These are phyloP conservation scores for Lotus japonicus DNA, from an alignment of 306 rosid genomes.

Conservation along the genomic window DNA sequence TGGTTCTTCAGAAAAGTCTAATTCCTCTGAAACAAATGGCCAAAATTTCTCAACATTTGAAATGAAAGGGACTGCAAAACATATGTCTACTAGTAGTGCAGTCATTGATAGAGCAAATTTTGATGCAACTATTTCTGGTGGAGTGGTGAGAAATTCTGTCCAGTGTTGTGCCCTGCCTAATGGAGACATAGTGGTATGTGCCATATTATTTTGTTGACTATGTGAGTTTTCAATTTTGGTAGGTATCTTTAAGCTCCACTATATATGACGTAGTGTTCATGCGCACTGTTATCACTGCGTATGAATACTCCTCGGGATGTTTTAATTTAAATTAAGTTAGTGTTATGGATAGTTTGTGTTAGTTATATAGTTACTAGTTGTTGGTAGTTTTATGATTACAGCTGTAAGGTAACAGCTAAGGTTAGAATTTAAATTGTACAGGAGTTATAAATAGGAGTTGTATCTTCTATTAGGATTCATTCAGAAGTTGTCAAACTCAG, in stretches of 20 bases:
- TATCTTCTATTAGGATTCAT: no score
- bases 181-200: constrained; percentile 97
- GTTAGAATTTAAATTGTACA: no score
- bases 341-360: no score
- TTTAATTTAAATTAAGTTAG: no score
- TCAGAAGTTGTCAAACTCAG: no score
- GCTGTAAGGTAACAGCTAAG: no score
- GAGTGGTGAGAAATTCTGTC: constrained; percentile 76
- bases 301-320: no score
- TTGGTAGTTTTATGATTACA: no score
- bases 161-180: constrained; percentile 85
- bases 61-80: constrained; percentile 37
- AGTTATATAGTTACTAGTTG: no score
- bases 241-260: not conserved
- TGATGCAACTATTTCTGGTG: constrained; percentile 79
- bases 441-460: no score
- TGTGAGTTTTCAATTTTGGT: constrained; percentile 12
- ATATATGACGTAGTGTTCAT: no score
- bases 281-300: no score
- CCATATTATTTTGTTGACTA: constrained; percentile 25
- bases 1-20: constrained; percentile 36
- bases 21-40: constrained; percentile 37
- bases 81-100: constrained; percentile 45
- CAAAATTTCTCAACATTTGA: constrained; percentile 27
- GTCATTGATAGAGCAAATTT: constrained; percentile 78